A percentile compares a stretch with the other conserved stretches of the same genome.
These are phyloP conservation scores for Vaccinium myrtillus DNA, from an alignment of 148 eudicot species.

Conservation along the genomic window DNA sequence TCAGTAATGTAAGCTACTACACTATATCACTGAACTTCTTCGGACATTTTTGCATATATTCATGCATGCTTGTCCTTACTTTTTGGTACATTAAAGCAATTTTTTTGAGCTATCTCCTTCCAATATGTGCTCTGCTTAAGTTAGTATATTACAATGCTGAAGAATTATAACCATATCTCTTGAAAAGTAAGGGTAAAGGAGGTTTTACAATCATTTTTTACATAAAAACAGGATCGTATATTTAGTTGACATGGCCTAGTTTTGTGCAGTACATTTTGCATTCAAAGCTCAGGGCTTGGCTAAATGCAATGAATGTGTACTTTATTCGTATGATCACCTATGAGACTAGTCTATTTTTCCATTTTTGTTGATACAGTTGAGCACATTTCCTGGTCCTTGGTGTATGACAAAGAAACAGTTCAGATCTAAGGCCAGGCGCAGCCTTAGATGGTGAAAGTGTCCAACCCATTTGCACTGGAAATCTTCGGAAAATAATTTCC, in stretches of 20 bases:
- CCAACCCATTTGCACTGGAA: background rate
- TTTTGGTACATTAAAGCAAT: background rate
- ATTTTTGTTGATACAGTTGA: slow-evolving; percentile 48
- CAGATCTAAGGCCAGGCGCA: slow-evolving; percentile 44
- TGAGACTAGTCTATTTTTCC: slow-evolving; percentile 8
- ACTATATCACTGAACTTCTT: background rate
- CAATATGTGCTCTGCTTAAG: background rate
- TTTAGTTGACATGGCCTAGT: background rate
- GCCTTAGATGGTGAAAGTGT: slow-evolving; percentile 49
- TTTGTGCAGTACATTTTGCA: background rate
- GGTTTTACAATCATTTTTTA: background rate
- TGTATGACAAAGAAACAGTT: slow-evolving; percentile 67
- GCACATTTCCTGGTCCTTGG: slow-evolving; percentile 78
- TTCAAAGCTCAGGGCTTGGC: background rate
- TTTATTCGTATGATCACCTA: background rate
- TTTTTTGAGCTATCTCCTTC: background rate
- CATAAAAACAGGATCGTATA: background rate
- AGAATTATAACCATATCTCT: background rate
- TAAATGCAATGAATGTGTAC: background rate
- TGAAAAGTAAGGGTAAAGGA: background rate
- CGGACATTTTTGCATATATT: background rate
- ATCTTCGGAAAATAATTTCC: background rate
- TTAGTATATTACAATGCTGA: background rate
- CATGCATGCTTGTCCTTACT: background rate
- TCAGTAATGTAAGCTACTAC: slow-evolving; percentile 65